Evolutionary conservation across 495 filamentous ascomycete species (phyloP).

Genomic region (Astrocystis sublimbata): DNA sequence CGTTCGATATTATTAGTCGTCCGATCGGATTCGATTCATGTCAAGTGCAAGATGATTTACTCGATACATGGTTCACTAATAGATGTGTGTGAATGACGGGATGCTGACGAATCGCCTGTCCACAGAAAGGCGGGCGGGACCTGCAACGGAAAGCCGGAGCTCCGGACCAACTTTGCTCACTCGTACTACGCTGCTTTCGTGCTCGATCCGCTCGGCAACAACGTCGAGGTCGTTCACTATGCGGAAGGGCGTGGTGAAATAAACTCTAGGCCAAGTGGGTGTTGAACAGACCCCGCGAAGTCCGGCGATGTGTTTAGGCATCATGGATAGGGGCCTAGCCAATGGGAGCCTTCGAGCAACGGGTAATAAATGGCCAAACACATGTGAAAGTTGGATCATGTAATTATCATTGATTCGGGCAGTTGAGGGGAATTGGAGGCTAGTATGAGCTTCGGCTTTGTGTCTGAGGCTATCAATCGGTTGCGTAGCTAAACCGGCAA

Average conservation of each 20-base stretch:
- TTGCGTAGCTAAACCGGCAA: not conserved
- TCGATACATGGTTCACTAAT: not conserved
- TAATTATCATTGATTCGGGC: not conserved
- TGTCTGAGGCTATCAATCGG: not conserved
- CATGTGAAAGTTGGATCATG: constrained; percentile 17
- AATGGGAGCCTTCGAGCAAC: not conserved
- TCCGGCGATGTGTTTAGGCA: constrained; percentile 1
- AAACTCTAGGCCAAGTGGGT: constrained; percentile 18
- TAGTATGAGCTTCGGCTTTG: not conserved
- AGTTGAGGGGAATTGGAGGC: not conserved
- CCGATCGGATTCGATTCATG: not conserved
- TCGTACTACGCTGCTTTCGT: constrained; percentile 55
- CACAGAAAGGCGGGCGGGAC: constrained; percentile 46
- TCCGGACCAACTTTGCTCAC: constrained; percentile 40
- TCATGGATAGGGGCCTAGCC: not conserved
- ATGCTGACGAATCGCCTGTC: constrained; percentile 1
- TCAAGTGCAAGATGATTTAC: not conserved
- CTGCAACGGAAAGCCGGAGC: constrained; percentile 49
- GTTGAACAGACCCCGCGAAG: not conserved
- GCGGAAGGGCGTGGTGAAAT: constrained; percentile 6
- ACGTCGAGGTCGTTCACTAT: constrained; percentile 47
- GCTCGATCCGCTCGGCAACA: constrained; percentile 54
- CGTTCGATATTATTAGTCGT: not conserved
- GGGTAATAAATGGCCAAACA: not conserved
- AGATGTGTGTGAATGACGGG: constrained; percentile 4